Conservation (phyloP, 75 land plant species). For the Pinus taeda region DNA sequence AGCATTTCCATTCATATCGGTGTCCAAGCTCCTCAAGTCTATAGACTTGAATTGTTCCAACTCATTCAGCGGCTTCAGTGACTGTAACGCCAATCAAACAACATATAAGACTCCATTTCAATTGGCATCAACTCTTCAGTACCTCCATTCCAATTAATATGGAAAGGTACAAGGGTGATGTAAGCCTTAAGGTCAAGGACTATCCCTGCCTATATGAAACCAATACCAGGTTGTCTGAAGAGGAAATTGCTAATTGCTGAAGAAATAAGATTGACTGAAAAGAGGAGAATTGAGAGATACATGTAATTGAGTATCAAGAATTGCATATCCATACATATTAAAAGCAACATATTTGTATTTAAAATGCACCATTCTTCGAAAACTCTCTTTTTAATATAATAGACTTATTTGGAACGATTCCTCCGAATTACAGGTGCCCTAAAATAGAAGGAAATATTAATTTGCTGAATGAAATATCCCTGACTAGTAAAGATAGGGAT, state of each 20-base stretch:
- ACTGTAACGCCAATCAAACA: constrained; percentile 15
- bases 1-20: constrained; percentile 3
- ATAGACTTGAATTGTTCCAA: constrained; percentile 48
- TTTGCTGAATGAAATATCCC: neutral
- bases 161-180: neutral
- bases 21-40: constrained; percentile 32
- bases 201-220: neutral
- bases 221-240: neutral
- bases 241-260: neutral
- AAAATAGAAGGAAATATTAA: neutral
- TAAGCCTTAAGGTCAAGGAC: neutral
- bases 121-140: too few relatives aligned
- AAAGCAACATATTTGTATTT: neutral
- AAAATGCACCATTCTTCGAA: neutral
- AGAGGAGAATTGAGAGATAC: too few relatives aligned
- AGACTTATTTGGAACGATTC: neutral
- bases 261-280: neutral
- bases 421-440: neutral
- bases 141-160: too few relatives aligned
- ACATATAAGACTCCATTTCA: neutral
- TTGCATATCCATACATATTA: too few relatives aligned
- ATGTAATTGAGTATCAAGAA: too few relatives aligned
- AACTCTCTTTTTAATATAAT: neutral
- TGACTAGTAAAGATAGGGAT: constrained; percentile 8
- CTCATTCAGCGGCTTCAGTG: constrained; percentile 23